Evolutionary conservation across 2,329 filamentous ascomycete species (phyloP).

Genomic region (Trichoderma koningii): DNA sequence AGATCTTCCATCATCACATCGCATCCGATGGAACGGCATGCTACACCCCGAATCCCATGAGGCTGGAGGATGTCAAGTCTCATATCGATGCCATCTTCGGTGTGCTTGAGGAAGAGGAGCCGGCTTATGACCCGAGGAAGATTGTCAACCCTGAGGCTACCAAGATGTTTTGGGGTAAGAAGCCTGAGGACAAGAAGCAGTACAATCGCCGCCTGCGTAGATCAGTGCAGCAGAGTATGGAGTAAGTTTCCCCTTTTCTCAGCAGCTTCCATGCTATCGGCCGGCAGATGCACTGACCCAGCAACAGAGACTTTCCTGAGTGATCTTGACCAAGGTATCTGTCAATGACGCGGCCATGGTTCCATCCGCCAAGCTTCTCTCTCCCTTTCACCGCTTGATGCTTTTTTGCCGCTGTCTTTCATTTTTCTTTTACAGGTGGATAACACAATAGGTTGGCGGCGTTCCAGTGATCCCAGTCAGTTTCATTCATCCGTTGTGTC

Average conservation of each 20-base stretch:
- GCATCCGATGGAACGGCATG: constrained; percentile 78
- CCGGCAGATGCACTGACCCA: background rate
- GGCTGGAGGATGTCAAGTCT: constrained; percentile 73
- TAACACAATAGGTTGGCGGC: constrained; percentile 20
- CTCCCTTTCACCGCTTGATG: background rate
- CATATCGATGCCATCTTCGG: constrained; percentile 84
- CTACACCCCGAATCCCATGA: constrained; percentile 66
- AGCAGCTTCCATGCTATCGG: background rate
- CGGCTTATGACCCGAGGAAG: constrained; percentile 86
- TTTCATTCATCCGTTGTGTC: background rate
- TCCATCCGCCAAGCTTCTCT: background rate
- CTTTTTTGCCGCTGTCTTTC: background rate
- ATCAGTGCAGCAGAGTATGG: constrained; percentile 70
- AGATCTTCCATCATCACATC: constrained; percentile 86
- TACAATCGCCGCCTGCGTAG: constrained; percentile 82
- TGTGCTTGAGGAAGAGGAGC: constrained; percentile 82
- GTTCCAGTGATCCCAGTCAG: constrained; percentile 16
- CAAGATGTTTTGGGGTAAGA: constrained; percentile 80
- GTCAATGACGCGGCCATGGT: background rate
- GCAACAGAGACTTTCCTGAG: constrained; percentile 40
- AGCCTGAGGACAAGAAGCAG: constrained; percentile 71
- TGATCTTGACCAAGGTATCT: constrained; percentile 27
- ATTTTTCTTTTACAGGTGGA: constrained; percentile 7
- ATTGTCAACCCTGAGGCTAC: constrained; percentile 84
- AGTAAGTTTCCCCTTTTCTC: constrained; percentile 47